Conservation (phyloP, 768 basidiomycete genomes). For the Kwoniella bestiolae region DNA sequence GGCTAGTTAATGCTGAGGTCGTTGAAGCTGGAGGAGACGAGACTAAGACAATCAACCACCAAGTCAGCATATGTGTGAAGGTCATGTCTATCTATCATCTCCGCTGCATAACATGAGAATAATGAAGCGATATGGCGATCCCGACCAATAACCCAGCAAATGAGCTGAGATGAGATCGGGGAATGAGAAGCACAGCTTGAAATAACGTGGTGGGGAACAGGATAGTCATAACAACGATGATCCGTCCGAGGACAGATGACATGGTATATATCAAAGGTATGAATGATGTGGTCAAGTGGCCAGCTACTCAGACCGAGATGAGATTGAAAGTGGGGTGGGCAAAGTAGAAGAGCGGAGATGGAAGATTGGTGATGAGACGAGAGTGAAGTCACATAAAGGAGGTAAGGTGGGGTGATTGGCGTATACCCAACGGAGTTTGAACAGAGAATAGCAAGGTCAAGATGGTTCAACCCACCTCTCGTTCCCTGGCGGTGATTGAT, state of each 20-base stretch:
- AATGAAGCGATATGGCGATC: too few relatives aligned
- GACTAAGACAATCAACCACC: too few relatives aligned
- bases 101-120: too few relatives aligned
- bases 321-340: background rate
- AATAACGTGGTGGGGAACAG: too few relatives aligned
- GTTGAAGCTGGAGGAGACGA: too few relatives aligned
- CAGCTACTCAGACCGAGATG: background rate
- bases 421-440: background rate
- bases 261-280: conserved; percentile 5
- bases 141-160: background rate
- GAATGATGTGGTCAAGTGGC: background rate
- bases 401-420: too few relatives aligned
- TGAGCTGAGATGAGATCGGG: background rate
- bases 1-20: too few relatives aligned
- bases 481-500: too few relatives aligned
- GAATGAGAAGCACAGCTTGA: background rate
- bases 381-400: background rate
- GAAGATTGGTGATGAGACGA: background rate
- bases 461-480: too few relatives aligned
- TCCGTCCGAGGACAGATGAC: conserved; percentile 14
- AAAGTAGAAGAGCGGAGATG: background rate
- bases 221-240: background rate
- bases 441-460: too few relatives aligned
- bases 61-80: too few relatives aligned
- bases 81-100: too few relatives aligned